Evolutionary conservation across 2,329 filamentous ascomycete species (phyloP).

Genomic region (Ascosphaera apis): DNA sequence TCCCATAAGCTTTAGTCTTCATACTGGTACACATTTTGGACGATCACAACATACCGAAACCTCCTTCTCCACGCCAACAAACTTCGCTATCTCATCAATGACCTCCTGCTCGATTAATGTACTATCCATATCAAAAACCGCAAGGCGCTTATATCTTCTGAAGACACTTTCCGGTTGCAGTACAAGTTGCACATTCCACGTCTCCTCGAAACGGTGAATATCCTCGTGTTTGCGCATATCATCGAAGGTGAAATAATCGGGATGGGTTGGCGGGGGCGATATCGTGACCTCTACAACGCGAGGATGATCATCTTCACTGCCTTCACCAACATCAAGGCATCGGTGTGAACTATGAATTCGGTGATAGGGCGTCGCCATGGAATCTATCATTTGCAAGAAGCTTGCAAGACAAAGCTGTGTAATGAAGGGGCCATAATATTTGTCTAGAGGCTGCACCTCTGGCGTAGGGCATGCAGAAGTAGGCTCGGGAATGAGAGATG

Average conservation of each 20-base stretch:
- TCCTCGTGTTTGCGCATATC: slow-evolving; percentile 60
- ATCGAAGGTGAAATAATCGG: slow-evolving; percentile 28
- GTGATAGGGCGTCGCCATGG: slow-evolving; percentile 25
- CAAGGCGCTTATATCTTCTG: slow-evolving; percentile 59
- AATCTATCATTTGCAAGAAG: slow-evolving; percentile 29
- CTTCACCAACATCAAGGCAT: slow-evolving; percentile 18
- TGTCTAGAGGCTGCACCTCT: slow-evolving; percentile 30
- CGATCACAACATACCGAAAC: slow-evolving; percentile 36
- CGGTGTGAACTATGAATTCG: slow-evolving; percentile 25
- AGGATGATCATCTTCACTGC: slow-evolving; percentile 19
- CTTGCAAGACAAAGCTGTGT: slow-evolving; percentile 32
- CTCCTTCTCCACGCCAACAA: slow-evolving; percentile 55
- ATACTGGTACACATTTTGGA: too few relatives aligned
- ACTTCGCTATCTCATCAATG: slow-evolving; percentile 79
- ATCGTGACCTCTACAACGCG: slow-evolving; percentile 30
- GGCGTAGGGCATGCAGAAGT: slow-evolving; percentile 28
- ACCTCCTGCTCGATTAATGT: slow-evolving; percentile 95
- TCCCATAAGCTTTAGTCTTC: not conserved
- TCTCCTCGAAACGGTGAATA: slow-evolving; percentile 62
- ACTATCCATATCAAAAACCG: slow-evolving; percentile 97
- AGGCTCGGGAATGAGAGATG: slow-evolving; percentile 17
- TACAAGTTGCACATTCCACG: slow-evolving; percentile 72
- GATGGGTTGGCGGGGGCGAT: slow-evolving; percentile 25
- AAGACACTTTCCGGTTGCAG: slow-evolving; percentile 52
- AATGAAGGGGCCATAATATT: slow-evolving; percentile 30